Evolutionary conservation across 768 basidiomycete species (phyloP).

Genomic region (Artomyces pyxidatus): DNA sequence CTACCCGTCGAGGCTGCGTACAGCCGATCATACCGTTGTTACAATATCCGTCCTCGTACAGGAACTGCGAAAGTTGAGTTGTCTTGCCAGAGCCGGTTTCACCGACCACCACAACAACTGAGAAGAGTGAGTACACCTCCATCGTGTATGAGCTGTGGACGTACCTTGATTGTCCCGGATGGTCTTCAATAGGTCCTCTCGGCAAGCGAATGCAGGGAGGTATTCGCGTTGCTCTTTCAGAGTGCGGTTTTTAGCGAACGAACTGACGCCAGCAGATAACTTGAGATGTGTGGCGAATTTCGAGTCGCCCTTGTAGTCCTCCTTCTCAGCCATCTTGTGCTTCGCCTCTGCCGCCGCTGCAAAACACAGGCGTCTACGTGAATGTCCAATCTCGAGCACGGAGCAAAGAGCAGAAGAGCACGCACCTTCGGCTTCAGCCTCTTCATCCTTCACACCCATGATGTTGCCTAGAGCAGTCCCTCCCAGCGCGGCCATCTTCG

Average conservation of each 20-base stretch:
- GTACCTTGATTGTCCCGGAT: slow-evolving; percentile 93
- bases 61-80: slow-evolving; percentile 89
- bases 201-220: slow-evolving; percentile 93
- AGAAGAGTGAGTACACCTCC: background rate
- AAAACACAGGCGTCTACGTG: slow-evolving; percentile 49
- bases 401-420: slow-evolving; percentile 18
- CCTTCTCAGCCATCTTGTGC: slow-evolving; percentile 43
- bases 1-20: slow-evolving; percentile 96
- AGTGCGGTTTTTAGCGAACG: slow-evolving; percentile 74
- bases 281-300: slow-evolving; percentile 97
- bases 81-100: slow-evolving; percentile 99
- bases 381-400: slow-evolving; percentile 55
- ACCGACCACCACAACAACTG: slow-evolving; percentile 93
- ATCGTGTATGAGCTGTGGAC: slow-evolving; percentile 6
- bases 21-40: slow-evolving; percentile 87
- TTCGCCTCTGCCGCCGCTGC: slow-evolving; percentile 43
- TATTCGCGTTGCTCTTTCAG: slow-evolving; percentile 95
- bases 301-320: slow-evolving; percentile 86
- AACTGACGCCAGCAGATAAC: slow-evolving; percentile 63
- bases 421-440: slow-evolving; percentile 87
- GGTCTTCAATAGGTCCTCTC: slow-evolving; percentile 83
- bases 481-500: slow-evolving; percentile 85
- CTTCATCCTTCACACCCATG: slow-evolving; percentile 94
- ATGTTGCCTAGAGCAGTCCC: slow-evolving; percentile 96
- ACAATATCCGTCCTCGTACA: slow-evolving; percentile 97